A percentile compares a stretch with the other conserved stretches of the same genome.
Conservation (phyloP, 2,329 filamentous ascomycete genomes). For the Aspergillus chevalieri region DNA sequence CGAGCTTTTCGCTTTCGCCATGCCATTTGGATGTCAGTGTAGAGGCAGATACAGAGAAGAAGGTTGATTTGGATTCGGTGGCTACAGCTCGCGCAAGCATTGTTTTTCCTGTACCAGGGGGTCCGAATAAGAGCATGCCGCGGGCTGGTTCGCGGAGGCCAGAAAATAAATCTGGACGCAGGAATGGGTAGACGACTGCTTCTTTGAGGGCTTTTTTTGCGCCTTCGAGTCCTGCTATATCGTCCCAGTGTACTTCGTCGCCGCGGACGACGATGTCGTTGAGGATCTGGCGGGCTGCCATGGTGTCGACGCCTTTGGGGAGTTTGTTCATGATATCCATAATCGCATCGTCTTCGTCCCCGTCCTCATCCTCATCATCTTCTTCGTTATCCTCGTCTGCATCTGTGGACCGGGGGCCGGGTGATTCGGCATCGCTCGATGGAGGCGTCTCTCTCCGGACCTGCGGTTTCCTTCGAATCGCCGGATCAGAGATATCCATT, state of each 20-base stretch:
- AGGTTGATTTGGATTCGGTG: slow-evolving; percentile 88
- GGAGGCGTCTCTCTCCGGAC: slow-evolving; percentile 39
- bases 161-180: slow-evolving; percentile 92
- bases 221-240: slow-evolving; percentile 82
- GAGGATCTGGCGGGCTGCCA: slow-evolving; percentile 81
- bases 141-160: slow-evolving; percentile 87
- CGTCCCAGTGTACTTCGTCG: slow-evolving; percentile 90
- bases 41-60: slow-evolving; percentile 94
- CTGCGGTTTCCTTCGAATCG: slow-evolving; percentile 23
- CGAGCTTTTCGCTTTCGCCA: slow-evolving; percentile 93
- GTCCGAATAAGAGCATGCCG: slow-evolving; percentile 93
- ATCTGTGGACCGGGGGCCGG: slow-evolving; percentile 45
- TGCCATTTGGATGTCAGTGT: slow-evolving; percentile 93
- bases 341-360: slow-evolving; percentile 52
- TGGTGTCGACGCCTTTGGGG: slow-evolving; percentile 73
- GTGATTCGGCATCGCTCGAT: slow-evolving; percentile 35
- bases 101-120: slow-evolving; percentile 96
- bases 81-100: slow-evolving; percentile 94
- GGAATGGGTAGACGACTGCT: slow-evolving; percentile 92
- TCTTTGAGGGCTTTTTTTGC: slow-evolving; percentile 92
- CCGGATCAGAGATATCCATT: slow-evolving; percentile 18
- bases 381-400: slow-evolving; percentile 42
- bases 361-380: slow-evolving; percentile 44
- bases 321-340: slow-evolving; percentile 66
- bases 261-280: slow-evolving; percentile 94